These are phyloP conservation scores for Rubia balearica DNA, from an alignment of 305 asterid species.

Conservation along the genomic window DNA sequence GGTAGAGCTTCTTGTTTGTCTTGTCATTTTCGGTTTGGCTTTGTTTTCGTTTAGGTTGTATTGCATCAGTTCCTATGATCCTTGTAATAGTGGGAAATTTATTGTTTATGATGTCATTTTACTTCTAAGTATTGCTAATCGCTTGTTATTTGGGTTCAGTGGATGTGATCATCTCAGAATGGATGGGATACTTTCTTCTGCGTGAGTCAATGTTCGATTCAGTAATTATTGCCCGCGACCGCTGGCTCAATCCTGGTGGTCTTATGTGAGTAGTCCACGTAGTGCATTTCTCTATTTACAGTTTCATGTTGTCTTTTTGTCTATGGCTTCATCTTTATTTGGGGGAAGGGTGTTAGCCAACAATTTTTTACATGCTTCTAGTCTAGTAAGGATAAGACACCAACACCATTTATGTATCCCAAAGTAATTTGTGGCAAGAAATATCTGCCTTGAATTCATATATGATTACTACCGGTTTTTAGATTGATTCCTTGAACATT, in stretches of 20 bases:
- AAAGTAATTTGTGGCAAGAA: neutral
- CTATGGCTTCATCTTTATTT: neutral
- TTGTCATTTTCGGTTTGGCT: no score
- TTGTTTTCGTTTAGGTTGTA: neutral
- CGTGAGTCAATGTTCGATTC: constrained; percentile 98
- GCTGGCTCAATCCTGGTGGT: constrained; percentile 88
- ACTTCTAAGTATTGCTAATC: constrained; percentile 12
- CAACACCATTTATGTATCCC: neutral
- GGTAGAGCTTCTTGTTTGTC: constrained; percentile 32
- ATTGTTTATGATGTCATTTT: neutral
- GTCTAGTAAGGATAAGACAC: neutral
- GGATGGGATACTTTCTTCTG: constrained; percentile 99
- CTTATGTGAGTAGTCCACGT: constrained; percentile 55
- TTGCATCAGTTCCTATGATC: neutral
- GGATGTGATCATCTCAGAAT: constrained; percentile 89
- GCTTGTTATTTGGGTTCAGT: constrained; percentile 35
- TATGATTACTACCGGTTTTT: neutral
- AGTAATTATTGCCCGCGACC: constrained; percentile 85
- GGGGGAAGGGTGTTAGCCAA: neutral
- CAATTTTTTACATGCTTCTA: neutral
- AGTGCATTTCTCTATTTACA: neutral
- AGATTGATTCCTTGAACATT: constrained; percentile 4
- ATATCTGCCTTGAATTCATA: neutral
- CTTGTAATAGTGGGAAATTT: neutral
- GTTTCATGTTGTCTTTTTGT: neutral